Percentiles rank a stretch among this genome's conserved stretches.
These are phyloP conservation scores for Coniophora puteana DNA, from an alignment of 1,284 basidiomycete species.

Conservation along the genomic window DNA sequence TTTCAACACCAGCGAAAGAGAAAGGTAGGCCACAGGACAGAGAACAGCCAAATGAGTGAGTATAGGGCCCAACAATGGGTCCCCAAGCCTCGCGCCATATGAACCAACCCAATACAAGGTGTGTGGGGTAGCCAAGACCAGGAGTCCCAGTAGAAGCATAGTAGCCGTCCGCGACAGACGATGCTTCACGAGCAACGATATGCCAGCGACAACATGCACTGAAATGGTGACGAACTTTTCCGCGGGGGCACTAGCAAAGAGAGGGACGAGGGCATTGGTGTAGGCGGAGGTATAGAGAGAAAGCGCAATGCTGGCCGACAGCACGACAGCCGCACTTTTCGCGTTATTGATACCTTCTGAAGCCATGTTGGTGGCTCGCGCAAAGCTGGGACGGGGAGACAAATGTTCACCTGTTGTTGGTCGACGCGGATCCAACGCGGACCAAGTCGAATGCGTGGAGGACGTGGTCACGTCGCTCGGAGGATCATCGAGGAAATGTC, in stretches of 20 bases:
- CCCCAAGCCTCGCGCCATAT: constrained; percentile 47
- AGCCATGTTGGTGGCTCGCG: constrained; percentile 11
- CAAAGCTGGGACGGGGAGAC: no score
- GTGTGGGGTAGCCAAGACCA: constrained; percentile 54
- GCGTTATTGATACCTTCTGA: no score
- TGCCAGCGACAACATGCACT: constrained; percentile 33
- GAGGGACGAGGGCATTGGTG: constrained; percentile 35
- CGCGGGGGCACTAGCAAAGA: constrained; percentile 39
- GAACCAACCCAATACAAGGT: constrained; percentile 60
- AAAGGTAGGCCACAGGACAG: constrained; percentile 47
- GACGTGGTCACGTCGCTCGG: no score
- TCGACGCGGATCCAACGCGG: no score
- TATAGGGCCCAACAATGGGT: constrained; percentile 55
- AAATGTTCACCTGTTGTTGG: no score
- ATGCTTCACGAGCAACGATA: constrained; percentile 31
- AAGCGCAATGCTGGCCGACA: constrained; percentile 28
- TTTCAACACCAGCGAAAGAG: constrained; percentile 35
- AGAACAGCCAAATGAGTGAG: constrained; percentile 53
- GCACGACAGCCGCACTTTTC: constrained; percentile 21
- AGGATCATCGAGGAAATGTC: no score
- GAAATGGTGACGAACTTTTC: constrained; percentile 35
- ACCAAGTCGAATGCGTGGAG: no score
- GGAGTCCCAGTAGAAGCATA: constrained; percentile 37
- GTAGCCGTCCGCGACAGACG: constrained; percentile 26
- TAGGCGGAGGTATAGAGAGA: constrained; percentile 41